Conservation (phyloP, 1,139 yeast species). For the Debaryomyces psychrophilus region DNA sequence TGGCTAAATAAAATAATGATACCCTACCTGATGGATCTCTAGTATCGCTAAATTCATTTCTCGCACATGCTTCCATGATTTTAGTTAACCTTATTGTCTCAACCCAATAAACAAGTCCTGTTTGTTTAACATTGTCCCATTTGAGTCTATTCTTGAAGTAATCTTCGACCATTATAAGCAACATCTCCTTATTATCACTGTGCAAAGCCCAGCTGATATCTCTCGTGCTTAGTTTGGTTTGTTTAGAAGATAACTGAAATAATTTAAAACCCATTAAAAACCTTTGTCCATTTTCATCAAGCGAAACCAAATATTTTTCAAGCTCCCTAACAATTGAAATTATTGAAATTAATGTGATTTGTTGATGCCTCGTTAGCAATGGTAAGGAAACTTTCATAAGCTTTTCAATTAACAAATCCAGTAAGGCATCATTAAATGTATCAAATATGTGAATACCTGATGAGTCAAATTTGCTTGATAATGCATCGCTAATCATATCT, state of each 20-base stretch:
- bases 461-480: neutral
- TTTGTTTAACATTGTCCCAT: conserved; percentile 64
- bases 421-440: conserved; percentile 49
- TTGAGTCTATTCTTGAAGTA: conserved; percentile 47
- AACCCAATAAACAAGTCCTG: conserved; percentile 78
- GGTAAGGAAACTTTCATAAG: conserved; percentile 72
- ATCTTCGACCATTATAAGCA: conserved; percentile 58
- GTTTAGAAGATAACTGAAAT: conserved; percentile 53
- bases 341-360: conserved; percentile 74
- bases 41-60: conserved; percentile 60
- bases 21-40: conserved; percentile 76
- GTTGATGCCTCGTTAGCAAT: conserved; percentile 87
- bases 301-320: conserved; percentile 44
- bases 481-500: conserved; percentile 39
- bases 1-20: conserved; percentile 75
- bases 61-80: conserved; percentile 69
- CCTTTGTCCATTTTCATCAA: conserved; percentile 75
- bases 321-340: conserved; percentile 65
- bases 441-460: conserved; percentile 31
- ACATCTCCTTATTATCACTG: conserved; percentile 72
- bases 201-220: conserved; percentile 89
- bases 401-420: conserved; percentile 57
- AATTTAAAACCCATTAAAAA: conserved; percentile 75
- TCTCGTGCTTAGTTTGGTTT: conserved; percentile 62
- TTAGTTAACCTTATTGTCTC: conserved; percentile 49